Evolutionary conservation across 2,329 filamentous ascomycete species (phyloP).

Genomic region (Neoascochyta sp.): DNA sequence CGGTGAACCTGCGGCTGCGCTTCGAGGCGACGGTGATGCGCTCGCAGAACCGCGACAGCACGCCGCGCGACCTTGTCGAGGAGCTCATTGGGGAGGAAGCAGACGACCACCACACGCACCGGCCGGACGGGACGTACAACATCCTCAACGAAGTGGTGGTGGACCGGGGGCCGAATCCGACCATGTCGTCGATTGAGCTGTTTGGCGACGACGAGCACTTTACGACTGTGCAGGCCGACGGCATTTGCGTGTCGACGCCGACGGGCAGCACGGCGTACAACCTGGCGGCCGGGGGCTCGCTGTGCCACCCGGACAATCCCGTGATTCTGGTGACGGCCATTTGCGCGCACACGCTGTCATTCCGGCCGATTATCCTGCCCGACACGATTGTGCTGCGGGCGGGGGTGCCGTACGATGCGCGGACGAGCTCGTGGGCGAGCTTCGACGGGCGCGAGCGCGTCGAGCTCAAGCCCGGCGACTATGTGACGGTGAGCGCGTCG

Average conservation of each 20-base stretch:
- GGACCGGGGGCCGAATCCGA: slow-evolving; percentile 88
- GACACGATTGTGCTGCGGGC: slow-evolving; percentile 92
- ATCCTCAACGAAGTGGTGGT: slow-evolving; percentile 97
- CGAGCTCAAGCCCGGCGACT: slow-evolving; percentile 75
- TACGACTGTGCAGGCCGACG: slow-evolving; percentile 88
- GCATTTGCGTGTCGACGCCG: slow-evolving; percentile 88
- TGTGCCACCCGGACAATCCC: slow-evolving; percentile 94
- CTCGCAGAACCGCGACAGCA: slow-evolving; percentile 51
- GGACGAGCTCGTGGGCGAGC: slow-evolving; percentile 91
- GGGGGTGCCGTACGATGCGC: slow-evolving; percentile 89
- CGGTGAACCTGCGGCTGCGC: slow-evolving; percentile 78
- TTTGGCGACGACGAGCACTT: slow-evolving; percentile 96
- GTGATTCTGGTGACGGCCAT: slow-evolving; percentile 94
- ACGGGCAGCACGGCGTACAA: slow-evolving; percentile 96
- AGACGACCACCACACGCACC: slow-evolving; percentile 80
- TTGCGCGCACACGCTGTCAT: slow-evolving; percentile 90
- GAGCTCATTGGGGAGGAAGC: slow-evolving; percentile 84
- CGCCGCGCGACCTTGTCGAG: slow-evolving; percentile 61
- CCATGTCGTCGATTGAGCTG: slow-evolving; percentile 87
- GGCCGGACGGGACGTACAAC: slow-evolving; percentile 77
- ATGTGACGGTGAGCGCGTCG: slow-evolving; percentile 78
- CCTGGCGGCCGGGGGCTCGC: slow-evolving; percentile 86
- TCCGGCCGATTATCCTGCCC: slow-evolving; percentile 92
- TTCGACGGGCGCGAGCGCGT: slow-evolving; percentile 84
- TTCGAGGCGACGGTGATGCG: slow-evolving; percentile 96